Percentiles rank a stretch among this genome's conserved stretches.
These are phyloP conservation scores for Backusella parvicylindrica DNA, from an alignment of 192 early-diverging fungal genomes.

Conservation along the genomic window DNA sequence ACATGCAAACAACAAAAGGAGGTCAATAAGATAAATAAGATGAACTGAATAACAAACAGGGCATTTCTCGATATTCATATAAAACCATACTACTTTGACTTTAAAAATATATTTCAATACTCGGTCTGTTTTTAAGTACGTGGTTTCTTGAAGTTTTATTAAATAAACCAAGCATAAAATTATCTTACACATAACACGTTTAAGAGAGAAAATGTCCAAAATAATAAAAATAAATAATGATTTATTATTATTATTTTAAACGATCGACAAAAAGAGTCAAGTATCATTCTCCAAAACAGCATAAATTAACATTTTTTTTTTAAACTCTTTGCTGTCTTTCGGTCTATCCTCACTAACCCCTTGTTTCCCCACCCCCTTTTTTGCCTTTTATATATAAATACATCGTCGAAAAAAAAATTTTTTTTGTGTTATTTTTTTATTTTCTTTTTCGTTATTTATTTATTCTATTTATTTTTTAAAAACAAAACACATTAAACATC, in stretches of 20 bases:
- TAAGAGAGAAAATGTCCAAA: background rate
- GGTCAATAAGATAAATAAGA: background rate
- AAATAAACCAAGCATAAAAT: background rate
- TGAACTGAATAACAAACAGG: background rate
- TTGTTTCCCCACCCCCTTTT: background rate
- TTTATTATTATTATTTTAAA: background rate
- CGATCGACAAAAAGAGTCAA: conserved; percentile 15
- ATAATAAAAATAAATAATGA: background rate
- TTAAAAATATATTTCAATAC: background rate
- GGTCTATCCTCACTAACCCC: conserved; percentile 1
- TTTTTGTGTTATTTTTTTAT: conserved; percentile 9
- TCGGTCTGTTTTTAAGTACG: background rate
- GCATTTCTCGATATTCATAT: background rate
- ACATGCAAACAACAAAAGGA: conserved; percentile 1
- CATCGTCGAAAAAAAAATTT: background rate
- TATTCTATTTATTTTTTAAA: background rate
- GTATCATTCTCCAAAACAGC: conserved; percentile 29
- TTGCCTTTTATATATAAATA: background rate
- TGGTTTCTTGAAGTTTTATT: background rate
- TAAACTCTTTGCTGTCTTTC: conserved; percentile 6
- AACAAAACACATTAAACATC: background rate
- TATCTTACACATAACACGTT: background rate
- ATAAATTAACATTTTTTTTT: conserved; percentile 27
- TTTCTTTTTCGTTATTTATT: conserved; percentile 7
- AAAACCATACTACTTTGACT: background rate